Evolutionary conservation across 805 yeast genomes (phyloP), one percentile per base, ranked within the genome.

Genomic region (Spathaspora gorwiae): DNA sequence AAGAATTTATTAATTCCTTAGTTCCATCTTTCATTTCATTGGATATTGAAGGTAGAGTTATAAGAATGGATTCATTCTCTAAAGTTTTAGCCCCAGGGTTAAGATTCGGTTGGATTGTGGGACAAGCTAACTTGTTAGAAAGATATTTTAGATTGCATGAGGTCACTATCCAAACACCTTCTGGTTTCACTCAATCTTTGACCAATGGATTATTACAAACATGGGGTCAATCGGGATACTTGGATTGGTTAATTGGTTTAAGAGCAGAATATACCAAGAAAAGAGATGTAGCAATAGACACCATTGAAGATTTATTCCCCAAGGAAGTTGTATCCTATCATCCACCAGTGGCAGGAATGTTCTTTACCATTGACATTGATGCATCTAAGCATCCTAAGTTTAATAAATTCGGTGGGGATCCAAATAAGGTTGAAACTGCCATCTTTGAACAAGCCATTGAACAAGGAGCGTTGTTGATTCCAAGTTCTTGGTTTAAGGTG

Each of bases 71-170:
- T 65, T 86, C 96, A 1, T 84, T 87, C 67, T 89, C 97, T 43
- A 90, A 90, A 71, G 90, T 90, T 26, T 69, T 90, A 44, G 97
- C 96, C 3, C 97, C 97, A 13, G 97, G 97, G 54, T 59, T 82
- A 29, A 83, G 97, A 70, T 61, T 87, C 47, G 96, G 97, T 44
- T 90, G 96, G 96, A 74, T 90, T 49, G 83, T 87, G 26, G 95
- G 85, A 48, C 90, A 86, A 62, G 68, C 72, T 37, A 53, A 57
- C 13, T 62, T 90, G 42, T 59, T 87, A 52, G 89, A 85, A 64
- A 76, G 92, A 54, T 75, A 72, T 55, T 63, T 82, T 42, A 76
- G 94, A 54, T 70, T 84, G 45, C 88, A 86, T 57, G 97, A 90
- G 70, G 90, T 85, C 50, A 70, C 87, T 6, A 76, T 86, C 52